phyloP scores from a whole-genome alignment of 208 protist species.

The Trypanosoma platydactyli region DNA sequence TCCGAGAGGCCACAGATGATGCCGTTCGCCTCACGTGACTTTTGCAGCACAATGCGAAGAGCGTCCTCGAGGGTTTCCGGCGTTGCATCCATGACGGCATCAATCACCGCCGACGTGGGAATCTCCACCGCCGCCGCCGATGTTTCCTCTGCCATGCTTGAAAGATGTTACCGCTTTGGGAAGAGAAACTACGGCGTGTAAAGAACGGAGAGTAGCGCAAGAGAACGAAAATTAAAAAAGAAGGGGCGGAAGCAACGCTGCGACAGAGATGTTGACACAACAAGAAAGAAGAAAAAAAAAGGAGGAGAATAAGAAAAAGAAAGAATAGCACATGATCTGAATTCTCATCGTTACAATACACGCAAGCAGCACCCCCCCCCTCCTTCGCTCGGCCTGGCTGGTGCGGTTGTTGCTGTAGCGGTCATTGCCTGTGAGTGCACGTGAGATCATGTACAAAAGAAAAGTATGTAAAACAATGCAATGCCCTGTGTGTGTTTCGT shows the following conservation, averaged over 20 bases:
- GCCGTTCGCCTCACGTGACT: conserved; percentile 85
- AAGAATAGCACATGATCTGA: too few relatives aligned
- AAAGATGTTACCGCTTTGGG: conserved; percentile 19
- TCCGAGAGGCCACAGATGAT: conserved; percentile 88
- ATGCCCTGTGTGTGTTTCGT: background rate
- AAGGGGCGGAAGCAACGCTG: background rate
- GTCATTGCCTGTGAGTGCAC: too few relatives aligned
- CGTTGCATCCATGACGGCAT: conserved; percentile 53
- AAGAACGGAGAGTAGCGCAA: background rate
- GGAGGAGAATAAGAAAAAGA: too few relatives aligned
- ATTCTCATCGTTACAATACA: too few relatives aligned
- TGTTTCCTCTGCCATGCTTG: conserved; percentile 85
- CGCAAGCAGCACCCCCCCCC: too few relatives aligned
- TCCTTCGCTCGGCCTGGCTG: too few relatives aligned
- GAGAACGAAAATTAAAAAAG: conserved; percentile 7
- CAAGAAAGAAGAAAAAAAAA: conserved; percentile 5
- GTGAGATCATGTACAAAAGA: conserved; percentile 3
- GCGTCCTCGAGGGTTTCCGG: conserved; percentile 83
- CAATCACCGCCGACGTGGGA: conserved; percentile 21
- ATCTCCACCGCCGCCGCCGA: conserved; percentile 26
- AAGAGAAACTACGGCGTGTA: conserved; percentile 18
- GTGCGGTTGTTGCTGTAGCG: too few relatives aligned
- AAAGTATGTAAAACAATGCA: background rate
- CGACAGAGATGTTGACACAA: background rate
- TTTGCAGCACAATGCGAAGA: conserved; percentile 85